Percentiles rank a stretch among this genome's conserved stretches.
Evolutionary conservation across 208 protist genomes (phyloP).

Genomic region (Crithidia thermophila): DNA sequence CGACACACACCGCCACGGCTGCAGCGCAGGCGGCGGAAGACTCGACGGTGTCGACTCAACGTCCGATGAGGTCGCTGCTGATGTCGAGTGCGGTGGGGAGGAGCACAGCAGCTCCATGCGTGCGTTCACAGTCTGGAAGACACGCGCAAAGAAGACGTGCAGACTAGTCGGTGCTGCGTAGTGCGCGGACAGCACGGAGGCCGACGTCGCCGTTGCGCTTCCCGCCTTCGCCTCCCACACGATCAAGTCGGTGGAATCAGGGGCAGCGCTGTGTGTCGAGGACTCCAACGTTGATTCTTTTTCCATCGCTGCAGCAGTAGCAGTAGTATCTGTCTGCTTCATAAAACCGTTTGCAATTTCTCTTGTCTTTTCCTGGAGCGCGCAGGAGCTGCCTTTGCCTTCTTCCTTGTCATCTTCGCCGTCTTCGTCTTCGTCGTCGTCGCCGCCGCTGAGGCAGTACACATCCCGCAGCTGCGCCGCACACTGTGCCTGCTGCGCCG

Average conservation of each 20-base stretch:
- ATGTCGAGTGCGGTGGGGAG: neutral
- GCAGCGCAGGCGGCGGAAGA: neutral
- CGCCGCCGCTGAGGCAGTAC: conserved; percentile 39
- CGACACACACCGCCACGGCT: neutral
- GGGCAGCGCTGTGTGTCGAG: no score
- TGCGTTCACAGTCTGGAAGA: conserved; percentile 40
- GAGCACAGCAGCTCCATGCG: conserved; percentile 18
- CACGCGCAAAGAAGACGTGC: conserved; percentile 47
- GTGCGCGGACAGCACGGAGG: conserved; percentile 13
- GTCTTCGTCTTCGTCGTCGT: conserved; percentile 8
- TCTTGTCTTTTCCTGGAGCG: no score
- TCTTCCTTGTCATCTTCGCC: neutral
- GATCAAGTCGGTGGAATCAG: no score
- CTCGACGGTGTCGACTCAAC: neutral
- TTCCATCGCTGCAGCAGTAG: no score
- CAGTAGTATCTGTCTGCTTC: no score
- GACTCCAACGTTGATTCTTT: no score
- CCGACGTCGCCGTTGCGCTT: neutral
- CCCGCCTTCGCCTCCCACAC: neutral
- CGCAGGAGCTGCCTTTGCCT: neutral
- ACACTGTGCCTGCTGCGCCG: conserved; percentile 13
- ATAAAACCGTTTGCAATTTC: no score
- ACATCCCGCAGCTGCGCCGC: conserved; percentile 20
- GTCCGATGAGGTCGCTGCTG: neutral
- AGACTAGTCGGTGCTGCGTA: conserved; percentile 34